Evolutionary conservation across 352 stramenopile species (phyloP).

Genomic region (Pythium dissimile): DNA sequence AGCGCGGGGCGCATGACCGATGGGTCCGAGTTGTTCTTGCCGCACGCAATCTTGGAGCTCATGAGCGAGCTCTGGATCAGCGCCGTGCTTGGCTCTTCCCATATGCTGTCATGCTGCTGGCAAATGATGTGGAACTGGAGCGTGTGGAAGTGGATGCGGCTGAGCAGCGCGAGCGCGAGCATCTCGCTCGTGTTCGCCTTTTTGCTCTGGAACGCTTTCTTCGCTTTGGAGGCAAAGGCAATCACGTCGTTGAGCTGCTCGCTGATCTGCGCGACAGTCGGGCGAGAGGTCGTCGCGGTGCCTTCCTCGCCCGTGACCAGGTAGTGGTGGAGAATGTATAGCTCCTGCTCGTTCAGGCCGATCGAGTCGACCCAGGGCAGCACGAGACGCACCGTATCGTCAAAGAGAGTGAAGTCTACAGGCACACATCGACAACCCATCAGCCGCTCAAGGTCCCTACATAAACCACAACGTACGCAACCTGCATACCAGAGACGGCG

Average conservation of each 20-base stretch:
- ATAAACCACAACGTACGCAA: background rate
- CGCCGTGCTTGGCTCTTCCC: slow-evolving; percentile 65
- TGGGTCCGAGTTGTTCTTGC: slow-evolving; percentile 39
- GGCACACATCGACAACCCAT: background rate
- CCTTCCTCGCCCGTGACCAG: slow-evolving; percentile 69
- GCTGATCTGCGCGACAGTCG: slow-evolving; percentile 69
- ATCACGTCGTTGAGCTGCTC: slow-evolving; percentile 72
- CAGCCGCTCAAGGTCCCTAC: background rate
- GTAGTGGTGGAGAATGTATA: slow-evolving; percentile 82
- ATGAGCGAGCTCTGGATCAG: slow-evolving; percentile 77
- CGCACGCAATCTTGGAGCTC: slow-evolving; percentile 79
- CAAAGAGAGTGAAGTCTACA: slow-evolving; percentile 81
- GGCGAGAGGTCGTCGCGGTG: slow-evolving; percentile 70
- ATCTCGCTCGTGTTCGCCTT: slow-evolving; percentile 14
- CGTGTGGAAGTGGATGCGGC: slow-evolving; percentile 83
- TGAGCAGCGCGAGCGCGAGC: slow-evolving; percentile 59
- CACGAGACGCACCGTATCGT: slow-evolving; percentile 75
- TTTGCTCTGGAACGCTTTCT: slow-evolving; percentile 35
- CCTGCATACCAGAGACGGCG: slow-evolving; percentile 50
- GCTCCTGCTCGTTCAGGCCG: slow-evolving; percentile 80
- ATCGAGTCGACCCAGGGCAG: slow-evolving; percentile 79
- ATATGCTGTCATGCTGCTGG: slow-evolving; percentile 56
- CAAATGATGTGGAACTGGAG: slow-evolving; percentile 87
- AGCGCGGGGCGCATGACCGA: slow-evolving; percentile 48
- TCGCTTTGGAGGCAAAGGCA: slow-evolving; percentile 45